Evolutionary conservation across 169 alveolate species (phyloP).

Genomic region (Babesia ovata): DNA sequence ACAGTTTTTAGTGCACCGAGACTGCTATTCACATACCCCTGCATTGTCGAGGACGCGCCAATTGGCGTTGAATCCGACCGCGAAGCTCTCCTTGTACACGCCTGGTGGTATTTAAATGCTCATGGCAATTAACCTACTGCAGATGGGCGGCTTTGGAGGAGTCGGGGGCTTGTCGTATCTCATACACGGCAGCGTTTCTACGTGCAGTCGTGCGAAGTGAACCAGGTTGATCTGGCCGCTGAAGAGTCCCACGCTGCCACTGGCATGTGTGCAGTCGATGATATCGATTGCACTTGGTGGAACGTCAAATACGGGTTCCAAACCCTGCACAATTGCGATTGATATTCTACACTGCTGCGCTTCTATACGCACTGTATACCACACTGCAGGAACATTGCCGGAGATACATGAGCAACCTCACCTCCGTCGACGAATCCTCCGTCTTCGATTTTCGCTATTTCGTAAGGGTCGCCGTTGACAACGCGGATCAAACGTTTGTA

Average conservation of each 20-base stretch:
- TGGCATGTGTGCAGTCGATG: constrained; percentile 74
- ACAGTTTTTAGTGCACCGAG: background rate
- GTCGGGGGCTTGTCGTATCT: constrained; percentile 67
- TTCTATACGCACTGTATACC: constrained; percentile 82
- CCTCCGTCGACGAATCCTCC: constrained; percentile 68
- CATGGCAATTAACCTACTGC: constrained; percentile 71
- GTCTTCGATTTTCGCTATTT: constrained; percentile 79
- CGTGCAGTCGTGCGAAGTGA: constrained; percentile 70
- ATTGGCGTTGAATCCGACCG: constrained; percentile 19
- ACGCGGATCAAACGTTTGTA: constrained; percentile 82
- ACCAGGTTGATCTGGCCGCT: constrained; percentile 76
- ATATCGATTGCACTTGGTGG: constrained; percentile 76
- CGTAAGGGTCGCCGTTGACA: constrained; percentile 82
- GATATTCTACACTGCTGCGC: constrained; percentile 69
- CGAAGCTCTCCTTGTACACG: constrained; percentile 56
- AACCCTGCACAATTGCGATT: constrained; percentile 61
- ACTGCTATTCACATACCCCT: constrained; percentile 7
- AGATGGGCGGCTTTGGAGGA: constrained; percentile 77
- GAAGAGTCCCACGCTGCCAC: constrained; percentile 82
- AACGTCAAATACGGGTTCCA: constrained; percentile 65
- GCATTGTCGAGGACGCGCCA: constrained; percentile 56
- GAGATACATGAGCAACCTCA: background rate
- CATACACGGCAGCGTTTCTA: constrained; percentile 80
- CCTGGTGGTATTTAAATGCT: background rate
- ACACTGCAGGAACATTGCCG: constrained; percentile 43